phyloP scores from a whole-genome alignment of 2,329 filamentous ascomycete species.

The Dothideomycetidae sp. region DNA sequence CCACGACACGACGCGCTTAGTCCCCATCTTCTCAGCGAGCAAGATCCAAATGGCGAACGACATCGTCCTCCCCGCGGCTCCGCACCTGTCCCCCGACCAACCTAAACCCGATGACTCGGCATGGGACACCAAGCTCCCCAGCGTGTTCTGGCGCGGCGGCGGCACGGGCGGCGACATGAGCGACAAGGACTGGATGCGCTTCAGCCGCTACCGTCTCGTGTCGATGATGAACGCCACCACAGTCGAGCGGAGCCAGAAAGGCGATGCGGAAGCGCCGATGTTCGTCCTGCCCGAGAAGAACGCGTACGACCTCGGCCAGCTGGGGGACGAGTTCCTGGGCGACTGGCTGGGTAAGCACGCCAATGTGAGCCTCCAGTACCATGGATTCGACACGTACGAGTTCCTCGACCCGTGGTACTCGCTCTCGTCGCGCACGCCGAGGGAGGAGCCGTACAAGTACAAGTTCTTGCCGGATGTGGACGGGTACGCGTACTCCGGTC shows the following conservation, averaged over 20 bases:
- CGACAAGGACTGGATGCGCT: slow-evolving; percentile 49
- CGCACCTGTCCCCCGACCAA: slow-evolving; percentile 33
- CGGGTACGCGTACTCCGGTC: slow-evolving; percentile 38
- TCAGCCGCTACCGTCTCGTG: too few species aligned
- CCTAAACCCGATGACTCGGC: slow-evolving; percentile 28
- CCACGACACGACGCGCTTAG: slow-evolving; percentile 29
- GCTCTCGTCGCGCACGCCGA: too few species aligned
- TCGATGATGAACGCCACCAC: too few species aligned
- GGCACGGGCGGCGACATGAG: slow-evolving; percentile 34
- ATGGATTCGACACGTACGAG: too few species aligned
- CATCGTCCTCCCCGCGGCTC: slow-evolving; percentile 35
- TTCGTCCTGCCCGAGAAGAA: too few species aligned
- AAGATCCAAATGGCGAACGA: slow-evolving; percentile 39
- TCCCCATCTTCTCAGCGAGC: slow-evolving; percentile 36
- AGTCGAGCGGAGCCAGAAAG: too few species aligned
- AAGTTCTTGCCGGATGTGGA: slow-evolving; percentile 66
- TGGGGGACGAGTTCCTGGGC: too few species aligned
- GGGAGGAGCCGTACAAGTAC: slow-evolving; percentile 31
- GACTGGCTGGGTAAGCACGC: too few species aligned
- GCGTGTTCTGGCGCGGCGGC: slow-evolving; percentile 33
- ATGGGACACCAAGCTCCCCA: slow-evolving; percentile 30
- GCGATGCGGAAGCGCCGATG: too few species aligned
- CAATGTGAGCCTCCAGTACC: too few species aligned
- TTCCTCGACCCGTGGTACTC: too few species aligned
- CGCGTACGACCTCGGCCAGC: too few species aligned